Conservation (phyloP, 2,329 filamentous ascomycete genomes). For the Nemania diffusa region DNA sequence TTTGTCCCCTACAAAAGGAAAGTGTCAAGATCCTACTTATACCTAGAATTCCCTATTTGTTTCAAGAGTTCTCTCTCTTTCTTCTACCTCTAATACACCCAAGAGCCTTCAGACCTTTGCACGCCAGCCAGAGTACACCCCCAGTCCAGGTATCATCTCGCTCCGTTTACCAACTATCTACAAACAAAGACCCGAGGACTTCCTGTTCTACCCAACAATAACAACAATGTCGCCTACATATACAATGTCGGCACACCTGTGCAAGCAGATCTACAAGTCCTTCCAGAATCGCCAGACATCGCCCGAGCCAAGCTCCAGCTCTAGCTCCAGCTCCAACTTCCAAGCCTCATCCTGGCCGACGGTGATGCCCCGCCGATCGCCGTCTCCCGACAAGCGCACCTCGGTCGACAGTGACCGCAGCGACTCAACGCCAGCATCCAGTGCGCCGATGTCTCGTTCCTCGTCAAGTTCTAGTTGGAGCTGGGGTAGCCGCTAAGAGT, state of each 20-base stretch:
- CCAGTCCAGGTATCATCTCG: not conserved
- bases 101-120: not conserved
- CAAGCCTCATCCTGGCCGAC: slow-evolving; percentile 40
- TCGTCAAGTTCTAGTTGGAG: slow-evolving; percentile 51
- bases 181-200: not conserved
- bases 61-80: slow-evolving; percentile 16
- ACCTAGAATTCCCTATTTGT: slow-evolving; percentile 9
- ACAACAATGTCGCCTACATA: slow-evolving; percentile 66
- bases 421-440: slow-evolving; percentile 42
- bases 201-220: not conserved
- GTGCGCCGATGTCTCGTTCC: slow-evolving; percentile 46
- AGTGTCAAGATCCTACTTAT: slow-evolving; percentile 18
- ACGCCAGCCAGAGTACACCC: not conserved
- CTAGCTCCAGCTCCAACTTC: no score
- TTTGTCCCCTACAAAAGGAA: not conserved
- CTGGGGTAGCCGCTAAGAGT: slow-evolving; percentile 43
- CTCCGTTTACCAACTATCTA: not conserved
- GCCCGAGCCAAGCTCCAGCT: slow-evolving; percentile 47
- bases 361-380: slow-evolving; percentile 45
- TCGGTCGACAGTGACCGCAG: slow-evolving; percentile 61
- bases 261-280: slow-evolving; percentile 69
- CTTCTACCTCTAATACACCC: not conserved
- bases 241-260: slow-evolving; percentile 70
- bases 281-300: slow-evolving; percentile 62
- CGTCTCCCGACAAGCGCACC: slow-evolving; percentile 55